Evolutionary conservation across 768 basidiomycete genomes (phyloP), one percentile per base, ranked within the genome.

Genomic region (Lactifluus echinatus): DNA sequence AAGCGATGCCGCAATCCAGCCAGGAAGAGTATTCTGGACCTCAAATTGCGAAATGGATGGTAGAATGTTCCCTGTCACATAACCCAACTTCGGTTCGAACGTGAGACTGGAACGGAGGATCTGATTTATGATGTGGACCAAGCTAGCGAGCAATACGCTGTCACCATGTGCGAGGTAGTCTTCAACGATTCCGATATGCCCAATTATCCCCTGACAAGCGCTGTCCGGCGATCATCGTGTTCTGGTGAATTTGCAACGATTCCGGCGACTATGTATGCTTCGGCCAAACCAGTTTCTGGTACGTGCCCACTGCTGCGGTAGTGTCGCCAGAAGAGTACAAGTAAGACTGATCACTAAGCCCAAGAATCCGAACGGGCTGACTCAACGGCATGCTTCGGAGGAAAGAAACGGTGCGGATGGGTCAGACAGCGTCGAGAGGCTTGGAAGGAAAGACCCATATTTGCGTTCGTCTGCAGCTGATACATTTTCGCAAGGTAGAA

Each of bases 351-450:
- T 53, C 17, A 21, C 36, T 40, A 59, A 40, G 10, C 57, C 55
- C 4, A 55, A 26, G 45, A 53, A 59, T 52, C 52, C 54, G 10
- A 59, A 42, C 12, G 37, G 28, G 45, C 55, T 59, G 36, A 59
- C 57, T 33, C 57, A 48, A 59, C 24, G 28, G 56, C 50, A 8
- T 40, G n/a, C 2, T 0, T 17, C 2, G 55, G 17, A 2, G 55
- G 29, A 29, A 39, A 14, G 23, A 56, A 56, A 3, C n/a, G 39
- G 23, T 0, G 3, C 8, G 34, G 29, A 11, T 29, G 46, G 54
- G 28, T 48, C 10, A 3, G 10, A 0, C 12, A 55, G 46, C 1
- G 26, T 46, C 4, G 46, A 4, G 8, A 37, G 54, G 7, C 48
- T 40, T 14, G 17, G 6, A 15, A 55, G 23, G 2, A 8, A 36